Conservation (phyloP, 768 basidiomycete genomes). For the Termitomyces sp. region DNA sequence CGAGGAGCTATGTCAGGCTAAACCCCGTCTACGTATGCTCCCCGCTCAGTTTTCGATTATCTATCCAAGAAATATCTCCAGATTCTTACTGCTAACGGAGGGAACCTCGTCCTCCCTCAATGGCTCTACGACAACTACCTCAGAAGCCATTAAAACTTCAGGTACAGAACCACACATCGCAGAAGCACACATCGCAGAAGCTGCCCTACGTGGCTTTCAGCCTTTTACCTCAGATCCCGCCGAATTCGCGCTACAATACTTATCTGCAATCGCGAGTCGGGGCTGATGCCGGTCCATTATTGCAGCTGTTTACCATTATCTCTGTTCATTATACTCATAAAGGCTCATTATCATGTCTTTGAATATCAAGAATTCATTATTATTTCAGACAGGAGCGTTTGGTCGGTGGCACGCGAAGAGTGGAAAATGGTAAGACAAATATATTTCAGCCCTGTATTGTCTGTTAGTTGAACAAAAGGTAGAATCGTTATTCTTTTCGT, state of each 20-base stretch:
- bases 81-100: conserved; percentile 27
- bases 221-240: conserved; percentile 76
- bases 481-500: too few relatives aligned
- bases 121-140: conserved; percentile 15
- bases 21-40: conserved; percentile 56
- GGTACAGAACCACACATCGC: conserved; percentile 73
- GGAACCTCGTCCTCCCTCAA: conserved; percentile 6
- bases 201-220: conserved; percentile 84
- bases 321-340: too few relatives aligned
- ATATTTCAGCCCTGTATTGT: too few relatives aligned
- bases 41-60: conserved; percentile 87
- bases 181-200: conserved; percentile 76
- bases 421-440: too few relatives aligned
- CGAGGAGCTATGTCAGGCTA: conserved; percentile 86
- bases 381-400: too few relatives aligned
- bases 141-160: conserved; percentile 36
- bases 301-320: too few relatives aligned
- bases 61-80: conserved; percentile 94
- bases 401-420: too few relatives aligned
- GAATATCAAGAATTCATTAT: too few relatives aligned
- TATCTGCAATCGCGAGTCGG: conserved; percentile 74
- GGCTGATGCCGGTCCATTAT: conserved; percentile 41
- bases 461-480: too few relatives aligned
- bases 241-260: too few relatives aligned
- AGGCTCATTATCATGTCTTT: too few relatives aligned